These are phyloP conservation scores for Cytospora chrysosperma DNA, from an alignment of 2,329 filamentous ascomycete genomes.

Conservation along the genomic window DNA sequence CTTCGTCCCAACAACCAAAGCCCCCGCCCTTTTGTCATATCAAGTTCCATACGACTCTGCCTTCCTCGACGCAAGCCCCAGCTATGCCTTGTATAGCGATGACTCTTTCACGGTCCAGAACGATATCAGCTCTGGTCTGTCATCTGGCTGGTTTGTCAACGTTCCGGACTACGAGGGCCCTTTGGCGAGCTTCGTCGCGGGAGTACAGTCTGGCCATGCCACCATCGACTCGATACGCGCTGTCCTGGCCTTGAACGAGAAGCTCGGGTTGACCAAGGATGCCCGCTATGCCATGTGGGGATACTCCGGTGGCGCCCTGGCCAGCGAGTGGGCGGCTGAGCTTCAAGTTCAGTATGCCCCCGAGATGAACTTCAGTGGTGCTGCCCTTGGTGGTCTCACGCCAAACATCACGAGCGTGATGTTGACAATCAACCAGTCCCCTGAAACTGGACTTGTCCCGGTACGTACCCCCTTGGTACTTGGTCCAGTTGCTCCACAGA, in stretches of 20 bases:
- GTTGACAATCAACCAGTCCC: constrained; percentile 32
- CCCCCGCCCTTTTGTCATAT: constrained; percentile 40
- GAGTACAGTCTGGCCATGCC: constrained; percentile 43
- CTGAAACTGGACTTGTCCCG: constrained; percentile 8
- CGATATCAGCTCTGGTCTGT: constrained; percentile 36
- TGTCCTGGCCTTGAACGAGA: constrained; percentile 30
- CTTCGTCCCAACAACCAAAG: constrained; percentile 30
- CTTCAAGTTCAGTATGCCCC: constrained; percentile 53
- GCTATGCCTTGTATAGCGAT: constrained; percentile 33
- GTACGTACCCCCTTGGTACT: not conserved
- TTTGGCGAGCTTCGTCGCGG: constrained; percentile 43
- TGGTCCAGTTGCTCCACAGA: constrained; percentile 23
- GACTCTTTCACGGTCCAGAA: constrained; percentile 25
- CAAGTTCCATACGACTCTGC: constrained; percentile 43
- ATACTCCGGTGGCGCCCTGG: constrained; percentile 55
- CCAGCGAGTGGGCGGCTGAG: constrained; percentile 52
- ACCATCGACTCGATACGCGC: constrained; percentile 47
- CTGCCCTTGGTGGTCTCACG: constrained; percentile 48
- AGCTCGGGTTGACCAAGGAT: constrained; percentile 29
- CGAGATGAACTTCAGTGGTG: constrained; percentile 48
- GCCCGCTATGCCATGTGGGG: constrained; percentile 47
- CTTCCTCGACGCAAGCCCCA: constrained; percentile 38
- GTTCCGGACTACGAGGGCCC: constrained; percentile 48
- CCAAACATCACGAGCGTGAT: constrained; percentile 41
- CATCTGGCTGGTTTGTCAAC: constrained; percentile 43